Evolutionary conservation across 768 basidiomycete genomes (phyloP).

Genomic region (Tephrocybe sp.): DNA sequence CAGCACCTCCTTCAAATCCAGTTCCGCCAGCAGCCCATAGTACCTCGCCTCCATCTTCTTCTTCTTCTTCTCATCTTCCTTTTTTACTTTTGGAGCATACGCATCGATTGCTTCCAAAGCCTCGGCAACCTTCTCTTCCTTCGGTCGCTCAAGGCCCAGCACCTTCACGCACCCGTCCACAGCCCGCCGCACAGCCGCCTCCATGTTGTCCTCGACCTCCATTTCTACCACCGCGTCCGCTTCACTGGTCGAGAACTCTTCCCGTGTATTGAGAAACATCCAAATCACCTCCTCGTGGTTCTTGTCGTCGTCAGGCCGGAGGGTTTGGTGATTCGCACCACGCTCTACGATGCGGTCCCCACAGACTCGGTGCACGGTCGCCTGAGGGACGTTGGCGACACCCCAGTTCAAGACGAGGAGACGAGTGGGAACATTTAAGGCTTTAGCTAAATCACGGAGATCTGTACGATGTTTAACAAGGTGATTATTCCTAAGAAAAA

Average conservation of each 20-base stretch:
- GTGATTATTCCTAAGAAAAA: constrained; percentile 82
- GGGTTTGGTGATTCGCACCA: constrained; percentile 83
- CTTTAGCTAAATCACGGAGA: constrained; percentile 53
- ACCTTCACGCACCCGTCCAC: constrained; percentile 55
- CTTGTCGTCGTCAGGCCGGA: constrained; percentile 51
- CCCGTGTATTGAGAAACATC: constrained; percentile 65
- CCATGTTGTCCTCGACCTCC: constrained; percentile 46
- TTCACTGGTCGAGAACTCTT: constrained; percentile 48
- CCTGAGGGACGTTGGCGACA: constrained; percentile 46
- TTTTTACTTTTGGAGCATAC: constrained; percentile 37
- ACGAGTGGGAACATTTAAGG: constrained; percentile 52
- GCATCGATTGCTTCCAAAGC: constrained; percentile 45
- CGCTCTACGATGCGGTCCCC: constrained; percentile 69
- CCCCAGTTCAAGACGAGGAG: constrained; percentile 84
- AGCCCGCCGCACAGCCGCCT: constrained; percentile 53
- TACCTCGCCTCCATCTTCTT: constrained; percentile 52
- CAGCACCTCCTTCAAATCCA: constrained; percentile 55
- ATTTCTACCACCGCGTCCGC: constrained; percentile 72
- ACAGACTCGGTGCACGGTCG: constrained; percentile 72
- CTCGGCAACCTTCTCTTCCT: constrained; percentile 50
- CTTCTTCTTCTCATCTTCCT: constrained; percentile 30
- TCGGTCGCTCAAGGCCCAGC: constrained; percentile 52
- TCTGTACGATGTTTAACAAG: constrained; percentile 71
- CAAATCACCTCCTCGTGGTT: constrained; percentile 80
- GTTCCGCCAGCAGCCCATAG: constrained; percentile 74